A percentile compares a stretch with the other conserved stretches of the same genome.
These are phyloP conservation scores for Chaetoceros muelleri DNA, from an alignment of 108 stramenopile genomes.

Conservation along the genomic window DNA sequence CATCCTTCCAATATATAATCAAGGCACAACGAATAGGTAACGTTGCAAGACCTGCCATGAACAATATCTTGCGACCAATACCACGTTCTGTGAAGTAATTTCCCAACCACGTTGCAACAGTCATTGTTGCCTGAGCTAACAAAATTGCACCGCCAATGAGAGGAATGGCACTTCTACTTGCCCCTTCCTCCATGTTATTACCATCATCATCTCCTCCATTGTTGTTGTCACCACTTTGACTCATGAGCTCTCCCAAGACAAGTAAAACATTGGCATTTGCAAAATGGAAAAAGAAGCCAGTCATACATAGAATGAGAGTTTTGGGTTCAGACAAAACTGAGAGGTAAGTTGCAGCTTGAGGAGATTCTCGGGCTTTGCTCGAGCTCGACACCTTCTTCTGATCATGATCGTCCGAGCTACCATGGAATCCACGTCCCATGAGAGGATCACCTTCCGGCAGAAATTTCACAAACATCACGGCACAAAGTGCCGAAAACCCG, in stretches of 20 bases:
- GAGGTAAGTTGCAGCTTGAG: slow-evolving; percentile 48
- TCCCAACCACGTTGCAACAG: slow-evolving; percentile 52
- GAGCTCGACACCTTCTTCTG: not conserved
- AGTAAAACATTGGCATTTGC: slow-evolving; percentile 84
- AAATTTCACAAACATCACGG: slow-evolving; percentile 51
- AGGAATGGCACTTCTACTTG: slow-evolving; percentile 65
- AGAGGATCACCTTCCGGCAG: slow-evolving; percentile 67
- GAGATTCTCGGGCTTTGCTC: slow-evolving; percentile 6
- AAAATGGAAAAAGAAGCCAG: slow-evolving; percentile 86
- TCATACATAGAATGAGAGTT: slow-evolving; percentile 56
- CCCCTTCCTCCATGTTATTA: slow-evolving; percentile 4
- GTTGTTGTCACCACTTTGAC: slow-evolving; percentile 44
- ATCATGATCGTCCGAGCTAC: slow-evolving; percentile 38
- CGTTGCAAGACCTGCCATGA: slow-evolving; percentile 58
- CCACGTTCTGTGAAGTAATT: slow-evolving; percentile 48
- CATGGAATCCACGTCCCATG: slow-evolving; percentile 64
- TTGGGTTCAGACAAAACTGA: slow-evolving; percentile 59
- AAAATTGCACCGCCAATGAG: slow-evolving; percentile 81
- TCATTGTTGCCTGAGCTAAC: slow-evolving; percentile 73
- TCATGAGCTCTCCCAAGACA: slow-evolving; percentile 79
- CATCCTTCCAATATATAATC: slow-evolving; percentile 76
- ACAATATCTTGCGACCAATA: slow-evolving; percentile 65
- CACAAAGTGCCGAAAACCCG: slow-evolving; percentile 50
- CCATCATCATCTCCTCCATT: slow-evolving; percentile 21
- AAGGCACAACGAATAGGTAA: slow-evolving; percentile 75